A percentile compares a stretch with the other conserved stretches of the same genome.
Evolutionary conservation across 768 basidiomycete genomes (phyloP).

Genomic region (Phanerochaete carnosa): DNA sequence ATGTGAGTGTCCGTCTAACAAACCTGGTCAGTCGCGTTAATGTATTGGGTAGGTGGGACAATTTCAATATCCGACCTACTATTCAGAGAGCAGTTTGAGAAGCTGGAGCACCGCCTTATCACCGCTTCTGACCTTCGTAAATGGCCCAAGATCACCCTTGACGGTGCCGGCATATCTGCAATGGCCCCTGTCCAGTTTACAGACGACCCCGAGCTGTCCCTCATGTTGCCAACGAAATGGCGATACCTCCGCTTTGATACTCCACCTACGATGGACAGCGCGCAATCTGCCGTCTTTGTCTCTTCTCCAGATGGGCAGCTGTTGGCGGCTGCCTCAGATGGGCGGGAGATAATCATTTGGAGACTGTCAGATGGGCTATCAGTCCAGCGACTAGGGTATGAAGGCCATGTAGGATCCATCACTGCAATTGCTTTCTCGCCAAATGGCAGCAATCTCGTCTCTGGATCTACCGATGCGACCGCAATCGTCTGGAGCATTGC

Average conservation of each 20-base stretch:
- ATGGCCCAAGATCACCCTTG: no score
- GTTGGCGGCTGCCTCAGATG: slow-evolving; percentile 23
- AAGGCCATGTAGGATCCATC: slow-evolving; percentile 13
- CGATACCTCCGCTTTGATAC: not conserved
- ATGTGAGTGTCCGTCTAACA: not conserved
- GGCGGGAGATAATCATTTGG: slow-evolving; percentile 26
- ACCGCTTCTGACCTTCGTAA: no score
- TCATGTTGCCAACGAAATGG: not conserved
- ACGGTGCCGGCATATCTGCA: no score
- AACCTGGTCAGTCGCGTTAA: not conserved
- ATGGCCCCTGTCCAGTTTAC: not conserved
- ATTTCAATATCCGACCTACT: not conserved
- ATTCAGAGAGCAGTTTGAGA: not conserved
- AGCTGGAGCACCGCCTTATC: no score
- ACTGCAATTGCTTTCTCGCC: slow-evolving; percentile 24
- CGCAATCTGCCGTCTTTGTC: not conserved
- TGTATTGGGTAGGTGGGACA: not conserved
- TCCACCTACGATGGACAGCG: not conserved
- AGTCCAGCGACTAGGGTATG: not conserved
- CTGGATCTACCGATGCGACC: slow-evolving; percentile 17
- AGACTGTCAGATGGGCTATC: slow-evolving; percentile 14
- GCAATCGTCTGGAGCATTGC: slow-evolving; percentile 18
- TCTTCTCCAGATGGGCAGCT: slow-evolving; percentile 21
- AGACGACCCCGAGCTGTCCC: not conserved
- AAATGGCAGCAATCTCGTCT: slow-evolving; percentile 19